These are phyloP conservation scores for Oryza longistaminata DNA, from an alignment of 176 grass and related monocot species.

Conservation along the genomic window DNA sequence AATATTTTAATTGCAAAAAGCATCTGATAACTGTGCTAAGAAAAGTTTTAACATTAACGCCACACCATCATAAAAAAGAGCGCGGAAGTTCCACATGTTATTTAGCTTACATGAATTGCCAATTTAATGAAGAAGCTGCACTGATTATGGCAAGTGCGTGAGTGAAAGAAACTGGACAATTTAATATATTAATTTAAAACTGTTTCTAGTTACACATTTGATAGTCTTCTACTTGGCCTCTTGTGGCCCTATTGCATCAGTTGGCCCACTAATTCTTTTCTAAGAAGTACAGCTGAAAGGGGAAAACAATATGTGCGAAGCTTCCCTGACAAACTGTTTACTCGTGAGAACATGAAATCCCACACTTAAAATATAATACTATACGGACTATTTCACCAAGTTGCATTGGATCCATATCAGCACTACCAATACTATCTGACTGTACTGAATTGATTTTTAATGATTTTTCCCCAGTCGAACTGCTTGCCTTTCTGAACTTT, in stretches of 20 bases:
- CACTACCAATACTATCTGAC: neutral
- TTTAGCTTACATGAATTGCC: neutral
- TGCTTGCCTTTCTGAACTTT: neutral
- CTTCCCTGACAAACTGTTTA: neutral
- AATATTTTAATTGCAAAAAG: slow-evolving; percentile 4
- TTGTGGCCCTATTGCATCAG: slow-evolving; percentile 15
- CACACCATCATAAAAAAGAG: slow-evolving; percentile 7
- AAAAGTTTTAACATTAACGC: slow-evolving; percentile 24
- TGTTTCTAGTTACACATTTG: slow-evolving; percentile 19
- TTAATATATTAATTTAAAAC: slow-evolving; percentile 7
- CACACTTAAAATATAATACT: neutral
- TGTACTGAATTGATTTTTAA: neutral
- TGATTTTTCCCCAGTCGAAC: neutral
- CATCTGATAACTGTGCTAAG: slow-evolving; percentile 20
- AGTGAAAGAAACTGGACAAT: slow-evolving; percentile 22
- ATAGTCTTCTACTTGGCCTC: neutral
- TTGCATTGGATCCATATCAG: neutral
- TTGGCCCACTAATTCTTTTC: neutral
- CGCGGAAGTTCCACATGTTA: neutral
- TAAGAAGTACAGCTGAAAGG: neutral
- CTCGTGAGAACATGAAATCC: neutral
- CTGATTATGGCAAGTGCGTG: neutral
- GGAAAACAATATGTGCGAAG: neutral
- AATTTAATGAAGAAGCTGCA: slow-evolving; percentile 20
- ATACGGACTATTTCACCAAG: slow-evolving; percentile 5